Conservation (phyloP, 352 stramenopile species). For the Chloridella minuta region DNA sequence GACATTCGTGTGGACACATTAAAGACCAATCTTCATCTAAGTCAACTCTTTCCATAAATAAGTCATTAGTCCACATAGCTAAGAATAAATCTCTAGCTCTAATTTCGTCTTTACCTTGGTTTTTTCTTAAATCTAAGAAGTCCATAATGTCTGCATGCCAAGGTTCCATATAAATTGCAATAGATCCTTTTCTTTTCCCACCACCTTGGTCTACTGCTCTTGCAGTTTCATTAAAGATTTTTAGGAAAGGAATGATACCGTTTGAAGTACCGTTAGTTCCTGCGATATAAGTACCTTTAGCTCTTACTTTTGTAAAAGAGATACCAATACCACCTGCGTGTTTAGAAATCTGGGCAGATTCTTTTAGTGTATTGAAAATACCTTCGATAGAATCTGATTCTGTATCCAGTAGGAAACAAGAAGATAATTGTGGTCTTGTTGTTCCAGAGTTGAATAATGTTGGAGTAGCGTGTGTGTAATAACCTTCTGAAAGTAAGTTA, state of each 20-base stretch:
- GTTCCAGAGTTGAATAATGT: slow-evolving; percentile 96
- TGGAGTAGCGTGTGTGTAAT: slow-evolving; percentile 87
- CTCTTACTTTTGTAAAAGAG: slow-evolving; percentile 83
- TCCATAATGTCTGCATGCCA: slow-evolving; percentile 96
- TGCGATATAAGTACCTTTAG: slow-evolving; percentile 74
- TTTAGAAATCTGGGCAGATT: slow-evolving; percentile 94
- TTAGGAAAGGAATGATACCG: slow-evolving; percentile 93
- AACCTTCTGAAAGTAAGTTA: slow-evolving; percentile 71
- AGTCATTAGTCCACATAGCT: slow-evolving; percentile 82
- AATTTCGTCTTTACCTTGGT: slow-evolving; percentile 88
- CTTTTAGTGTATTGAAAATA: slow-evolving; percentile 98
- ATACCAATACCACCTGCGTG: slow-evolving; percentile 89
- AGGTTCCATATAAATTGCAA: slow-evolving; percentile 91
- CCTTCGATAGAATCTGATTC: slow-evolving; percentile 94
- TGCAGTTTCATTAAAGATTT: slow-evolving; percentile 96
- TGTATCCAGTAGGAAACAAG: slow-evolving; percentile 83
- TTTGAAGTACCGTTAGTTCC: slow-evolving; percentile 93
- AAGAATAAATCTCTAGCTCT: slow-evolving; percentile 89
- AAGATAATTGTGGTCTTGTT: slow-evolving; percentile 71
- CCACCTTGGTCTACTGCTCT: slow-evolving; percentile 93
- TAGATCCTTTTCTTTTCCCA: slow-evolving; percentile 85
- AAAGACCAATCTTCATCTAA: slow-evolving; percentile 69
- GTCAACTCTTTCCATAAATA: slow-evolving; percentile 97
- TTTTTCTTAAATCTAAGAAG: slow-evolving; percentile 91
- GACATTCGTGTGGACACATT: slow-evolving; percentile 89